These are phyloP conservation scores for Cadophora luteo-olivacea DNA, from an alignment of 2,329 filamentous ascomycete genomes.

Conservation along the genomic window DNA sequence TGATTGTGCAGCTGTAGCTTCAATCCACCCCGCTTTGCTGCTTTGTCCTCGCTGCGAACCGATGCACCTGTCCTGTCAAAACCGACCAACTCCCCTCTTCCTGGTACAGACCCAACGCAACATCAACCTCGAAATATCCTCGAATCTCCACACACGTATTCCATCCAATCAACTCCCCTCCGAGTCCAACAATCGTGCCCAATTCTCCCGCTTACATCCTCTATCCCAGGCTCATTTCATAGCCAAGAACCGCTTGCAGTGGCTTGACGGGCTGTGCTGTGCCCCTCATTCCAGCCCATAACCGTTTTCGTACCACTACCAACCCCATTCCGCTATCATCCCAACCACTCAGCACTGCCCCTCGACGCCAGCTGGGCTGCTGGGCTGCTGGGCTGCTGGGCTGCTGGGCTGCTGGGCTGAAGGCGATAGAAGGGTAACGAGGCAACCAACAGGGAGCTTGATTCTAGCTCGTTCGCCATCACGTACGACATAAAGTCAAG, in stretches of 20 bases:
- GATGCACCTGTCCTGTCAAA: neutral
- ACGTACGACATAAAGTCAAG: constrained; percentile 18
- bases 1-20: neutral
- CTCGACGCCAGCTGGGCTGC: constrained; percentile 19
- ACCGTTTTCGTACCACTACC: neutral
- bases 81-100: neutral
- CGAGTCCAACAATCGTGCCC: constrained; percentile 4
- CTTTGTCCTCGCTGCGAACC: neutral
- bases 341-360: constrained; percentile 29
- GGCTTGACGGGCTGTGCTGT: constrained; percentile 25
- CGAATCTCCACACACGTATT: neutral
- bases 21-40: neutral
- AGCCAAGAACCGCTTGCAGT: constrained; percentile 28
- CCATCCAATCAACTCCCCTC: neutral
- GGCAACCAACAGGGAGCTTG: constrained; percentile 11
- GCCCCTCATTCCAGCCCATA: neutral
- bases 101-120: neutral
- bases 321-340: neutral
- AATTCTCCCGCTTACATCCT: neutral
- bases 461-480: constrained; percentile 19
- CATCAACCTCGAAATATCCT: constrained; percentile 9
- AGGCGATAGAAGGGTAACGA: neutral
- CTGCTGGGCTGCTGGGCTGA: constrained; percentile 21
- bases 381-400: constrained; percentile 20
- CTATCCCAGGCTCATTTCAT: constrained; percentile 1